A percentile compares a stretch with the other conserved stretches of the same genome.
Conservation (phyloP, 2,329 filamentous ascomycete genomes). For the Fonsecaea monophora region DNA sequence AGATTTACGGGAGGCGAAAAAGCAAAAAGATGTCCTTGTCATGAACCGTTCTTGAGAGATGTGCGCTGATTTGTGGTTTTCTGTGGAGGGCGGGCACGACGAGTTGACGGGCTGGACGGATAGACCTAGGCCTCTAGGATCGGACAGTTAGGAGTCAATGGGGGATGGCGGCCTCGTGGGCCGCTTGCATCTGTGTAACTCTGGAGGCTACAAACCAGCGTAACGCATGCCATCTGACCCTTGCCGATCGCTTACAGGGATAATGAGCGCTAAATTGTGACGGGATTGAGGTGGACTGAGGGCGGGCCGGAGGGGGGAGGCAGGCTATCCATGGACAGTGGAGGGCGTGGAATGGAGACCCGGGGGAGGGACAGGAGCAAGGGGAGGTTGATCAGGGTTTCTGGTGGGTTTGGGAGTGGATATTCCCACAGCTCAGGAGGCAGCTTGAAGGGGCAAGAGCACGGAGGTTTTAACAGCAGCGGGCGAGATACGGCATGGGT, state of each 20-base stretch:
- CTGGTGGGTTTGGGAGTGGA: neutral
- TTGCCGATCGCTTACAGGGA: slow-evolving; percentile 25
- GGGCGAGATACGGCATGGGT: neutral
- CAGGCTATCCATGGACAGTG: slow-evolving; percentile 10
- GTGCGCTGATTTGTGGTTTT: slow-evolving; percentile 7
- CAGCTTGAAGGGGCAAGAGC: neutral
- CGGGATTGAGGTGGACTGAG: slow-evolving; percentile 14
- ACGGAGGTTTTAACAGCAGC: neutral
- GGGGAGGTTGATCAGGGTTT: slow-evolving; percentile 11
- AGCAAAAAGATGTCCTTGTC: neutral
- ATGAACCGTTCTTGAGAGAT: slow-evolving; percentile 9
- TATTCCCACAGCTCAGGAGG: slow-evolving; percentile 8
- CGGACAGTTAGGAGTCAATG: slow-evolving; percentile 11
- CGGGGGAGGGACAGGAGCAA: neutral
- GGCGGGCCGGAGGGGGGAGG: neutral
- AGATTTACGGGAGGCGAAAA: slow-evolving; percentile 11
- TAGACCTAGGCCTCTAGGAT: slow-evolving; percentile 7
- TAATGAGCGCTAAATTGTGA: slow-evolving; percentile 12
- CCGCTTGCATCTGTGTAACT: slow-evolving; percentile 12
- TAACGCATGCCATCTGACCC: slow-evolving; percentile 32
- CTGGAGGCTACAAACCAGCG: slow-evolving; percentile 9
- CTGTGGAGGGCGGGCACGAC: neutral
- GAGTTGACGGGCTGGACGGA: neutral
- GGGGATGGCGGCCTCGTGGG: slow-evolving; percentile 28
- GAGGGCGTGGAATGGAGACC: neutral